Conservation (phyloP, 805 yeast species). For the Kazachstania africana region DNA sequence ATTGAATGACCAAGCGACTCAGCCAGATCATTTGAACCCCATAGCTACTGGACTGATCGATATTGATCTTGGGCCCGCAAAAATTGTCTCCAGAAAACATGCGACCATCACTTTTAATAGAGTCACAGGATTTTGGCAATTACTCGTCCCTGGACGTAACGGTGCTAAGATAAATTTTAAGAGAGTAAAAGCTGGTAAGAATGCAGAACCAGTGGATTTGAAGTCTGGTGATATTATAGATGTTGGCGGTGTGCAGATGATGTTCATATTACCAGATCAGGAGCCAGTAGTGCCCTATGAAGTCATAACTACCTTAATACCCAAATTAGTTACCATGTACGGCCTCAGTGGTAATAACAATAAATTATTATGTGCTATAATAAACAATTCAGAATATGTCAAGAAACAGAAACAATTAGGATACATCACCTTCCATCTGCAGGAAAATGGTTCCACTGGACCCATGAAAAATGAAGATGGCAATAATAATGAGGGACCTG, state of each 20-base stretch:
- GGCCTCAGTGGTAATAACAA: conserved; percentile 15
- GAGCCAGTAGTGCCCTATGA: conserved; percentile 49
- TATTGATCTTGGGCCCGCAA: conserved; percentile 92
- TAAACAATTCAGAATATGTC: conserved; percentile 6
- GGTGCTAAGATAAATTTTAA: conserved; percentile 81
- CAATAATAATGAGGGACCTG: background rate
- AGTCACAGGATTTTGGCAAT: conserved; percentile 69
- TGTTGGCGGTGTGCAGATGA: conserved; percentile 96
- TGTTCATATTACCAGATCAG: conserved; percentile 89
- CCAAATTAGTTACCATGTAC: conserved; percentile 20
- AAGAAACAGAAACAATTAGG: conserved; percentile 1
- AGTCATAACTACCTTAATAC: conserved; percentile 24
- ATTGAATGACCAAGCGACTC: too few species aligned
- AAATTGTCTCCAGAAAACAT: conserved; percentile 88
- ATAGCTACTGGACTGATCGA: conserved; percentile 16
- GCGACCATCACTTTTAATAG: conserved; percentile 72
- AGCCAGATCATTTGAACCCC: too few species aligned
- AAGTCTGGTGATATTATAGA: conserved; percentile 81
- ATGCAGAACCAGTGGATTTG: conserved; percentile 39
- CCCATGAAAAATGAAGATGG: background rate
- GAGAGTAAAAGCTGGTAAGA: conserved; percentile 33
- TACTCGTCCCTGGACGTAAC: conserved; percentile 73
- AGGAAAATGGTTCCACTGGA: background rate
- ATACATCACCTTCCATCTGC: background rate
- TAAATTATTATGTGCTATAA: conserved; percentile 4